Evolutionary conservation across 768 basidiomycete species (phyloP).

Genomic region (Hericium alpestre): DNA sequence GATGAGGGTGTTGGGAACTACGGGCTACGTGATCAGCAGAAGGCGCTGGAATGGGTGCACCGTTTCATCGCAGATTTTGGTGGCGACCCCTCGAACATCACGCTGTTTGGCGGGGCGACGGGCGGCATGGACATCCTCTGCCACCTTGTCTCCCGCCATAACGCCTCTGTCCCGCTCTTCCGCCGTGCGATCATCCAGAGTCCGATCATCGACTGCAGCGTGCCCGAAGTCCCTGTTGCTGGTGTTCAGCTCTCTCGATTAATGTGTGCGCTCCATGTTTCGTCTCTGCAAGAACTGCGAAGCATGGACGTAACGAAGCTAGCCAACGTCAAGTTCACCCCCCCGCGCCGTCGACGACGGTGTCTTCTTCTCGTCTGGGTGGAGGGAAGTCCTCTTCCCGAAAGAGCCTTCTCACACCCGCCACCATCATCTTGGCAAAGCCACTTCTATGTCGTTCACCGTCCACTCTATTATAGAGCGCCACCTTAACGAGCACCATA

Average conservation of each 20-base stretch:
- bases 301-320: conserved; percentile 48
- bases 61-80: conserved; percentile 42
- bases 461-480: conserved; percentile 15
- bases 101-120: conserved; percentile 23
- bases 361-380: conserved; percentile 52
- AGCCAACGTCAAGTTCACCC: conserved; percentile 30
- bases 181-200: conserved; percentile 71
- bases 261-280: conserved; percentile 43
- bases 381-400: conserved; percentile 38
- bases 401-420: conserved; percentile 17
- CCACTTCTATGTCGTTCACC: conserved; percentile 22
- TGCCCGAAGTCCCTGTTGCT: conserved; percentile 48
- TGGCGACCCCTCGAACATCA: conserved; percentile 31
- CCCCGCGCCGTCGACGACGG: conserved; percentile 59
- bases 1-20: conserved; percentile 73
- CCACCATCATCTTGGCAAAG: conserved; percentile 17
- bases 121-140: conserved; percentile 26
- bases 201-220: conserved; percentile 48
- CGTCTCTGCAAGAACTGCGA: conserved; percentile 53
- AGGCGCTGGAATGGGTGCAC: conserved; percentile 43
- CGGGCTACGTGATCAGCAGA: conserved; percentile 31
- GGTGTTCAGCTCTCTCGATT: conserved; percentile 60
- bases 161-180: conserved; percentile 52
- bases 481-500: conserved; percentile 6
- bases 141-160: conserved; percentile 47